A percentile compares a stretch with the other conserved stretches of the same genome.
These are phyloP conservation scores for Ogataea saltuana DNA, from an alignment of 805 yeast species.

Conservation along the genomic window DNA sequence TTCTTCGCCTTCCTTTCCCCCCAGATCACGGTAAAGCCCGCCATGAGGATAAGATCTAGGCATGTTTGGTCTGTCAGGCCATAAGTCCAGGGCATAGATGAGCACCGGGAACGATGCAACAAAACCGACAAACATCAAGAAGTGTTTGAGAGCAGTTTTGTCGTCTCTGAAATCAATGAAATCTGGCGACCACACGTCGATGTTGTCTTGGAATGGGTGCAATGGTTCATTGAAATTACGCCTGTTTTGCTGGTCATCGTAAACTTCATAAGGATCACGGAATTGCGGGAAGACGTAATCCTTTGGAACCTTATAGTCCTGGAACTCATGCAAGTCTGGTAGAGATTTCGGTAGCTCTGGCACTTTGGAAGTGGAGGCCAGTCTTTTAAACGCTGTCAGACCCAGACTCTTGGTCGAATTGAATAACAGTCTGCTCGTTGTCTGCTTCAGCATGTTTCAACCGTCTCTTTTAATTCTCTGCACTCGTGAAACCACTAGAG, in stretches of 20 bases:
- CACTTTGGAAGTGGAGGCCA: conserved; percentile 5
- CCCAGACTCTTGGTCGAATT: not conserved
- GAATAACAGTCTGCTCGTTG: not conserved
- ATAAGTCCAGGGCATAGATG: conserved; percentile 52
- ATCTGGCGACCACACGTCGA: conserved; percentile 88
- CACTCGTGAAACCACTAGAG: no score
- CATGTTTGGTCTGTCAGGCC: conserved; percentile 70
- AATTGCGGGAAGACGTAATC: conserved; percentile 55
- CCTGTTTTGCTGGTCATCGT: conserved; percentile 80
- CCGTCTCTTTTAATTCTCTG: no score
- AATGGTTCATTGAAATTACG: conserved; percentile 75
- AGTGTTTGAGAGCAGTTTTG: conserved; percentile 58
- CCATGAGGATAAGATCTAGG: conserved; percentile 74
- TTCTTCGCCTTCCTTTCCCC: conserved; percentile 55
- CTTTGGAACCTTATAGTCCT: conserved; percentile 59
- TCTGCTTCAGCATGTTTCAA: not conserved
- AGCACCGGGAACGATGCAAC: conserved; percentile 43
- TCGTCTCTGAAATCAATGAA: conserved; percentile 61
- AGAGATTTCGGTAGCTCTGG: conserved; percentile 31
- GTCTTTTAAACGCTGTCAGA: conserved; percentile 6
- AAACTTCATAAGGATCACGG: conserved; percentile 69
- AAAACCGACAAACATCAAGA: conserved; percentile 56
- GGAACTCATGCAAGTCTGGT: conserved; percentile 33
- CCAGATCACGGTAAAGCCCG: conserved; percentile 74
- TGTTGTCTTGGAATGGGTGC: conserved; percentile 68